Percentiles rank a stretch among this genome's conserved stretches.
Conservation (phyloP, 345 rosid species). For the Litchi chinensis region DNA sequence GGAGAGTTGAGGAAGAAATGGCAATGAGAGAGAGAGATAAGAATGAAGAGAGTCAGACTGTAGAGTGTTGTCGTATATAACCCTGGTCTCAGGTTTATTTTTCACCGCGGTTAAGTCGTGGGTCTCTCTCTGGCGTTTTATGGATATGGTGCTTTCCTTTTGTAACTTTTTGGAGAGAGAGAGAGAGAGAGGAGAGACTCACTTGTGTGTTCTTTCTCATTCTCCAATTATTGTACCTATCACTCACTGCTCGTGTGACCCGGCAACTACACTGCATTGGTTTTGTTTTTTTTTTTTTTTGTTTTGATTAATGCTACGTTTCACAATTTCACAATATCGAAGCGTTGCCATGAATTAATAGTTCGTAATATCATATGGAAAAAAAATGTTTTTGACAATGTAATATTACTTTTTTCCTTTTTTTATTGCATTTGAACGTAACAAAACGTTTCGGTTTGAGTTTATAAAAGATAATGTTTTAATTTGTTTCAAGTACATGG, state of each 20-base stretch:
- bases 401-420: no score
- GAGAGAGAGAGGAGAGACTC: not conserved
- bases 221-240: not conserved
- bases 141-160: not conserved
- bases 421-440: no score
- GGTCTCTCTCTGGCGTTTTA: not conserved
- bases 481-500: no score
- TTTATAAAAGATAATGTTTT: no score
- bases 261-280: not conserved
- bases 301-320: no score
- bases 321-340: no score
- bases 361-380: no score
- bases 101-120: slow-evolving; percentile 28
- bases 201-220: not conserved
- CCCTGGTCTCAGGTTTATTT: slow-evolving; percentile 15
- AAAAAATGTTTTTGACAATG: no score
- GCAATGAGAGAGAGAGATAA: not conserved
- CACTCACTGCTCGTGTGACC: not conserved
- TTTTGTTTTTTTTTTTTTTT: no score
- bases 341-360: no score
- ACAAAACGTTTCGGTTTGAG: no score
- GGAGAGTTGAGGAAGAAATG: no score
- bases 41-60: not conserved
- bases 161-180: not conserved
- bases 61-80: not conserved